Evolutionary conservation across 2,329 filamentous ascomycete genomes (phyloP).

Genomic region (Sarocladium oryzae): DNA sequence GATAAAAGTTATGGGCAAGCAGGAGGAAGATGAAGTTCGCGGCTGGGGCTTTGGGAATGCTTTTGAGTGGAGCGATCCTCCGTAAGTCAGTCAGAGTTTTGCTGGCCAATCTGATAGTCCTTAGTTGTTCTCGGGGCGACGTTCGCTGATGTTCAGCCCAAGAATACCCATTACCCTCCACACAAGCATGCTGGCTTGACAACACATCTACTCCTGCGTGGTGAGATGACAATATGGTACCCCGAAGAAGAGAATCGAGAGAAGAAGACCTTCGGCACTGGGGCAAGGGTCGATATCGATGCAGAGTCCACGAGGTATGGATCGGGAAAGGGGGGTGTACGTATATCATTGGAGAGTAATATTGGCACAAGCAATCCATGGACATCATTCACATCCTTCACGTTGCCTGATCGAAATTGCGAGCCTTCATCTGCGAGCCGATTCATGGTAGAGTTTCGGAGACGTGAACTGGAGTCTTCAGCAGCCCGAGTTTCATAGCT

Average conservation of each 20-base stretch:
- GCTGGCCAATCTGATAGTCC: no score
- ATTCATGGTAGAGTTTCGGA: no score
- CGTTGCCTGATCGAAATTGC: no score
- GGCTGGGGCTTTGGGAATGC: slow-evolving; percentile 65
- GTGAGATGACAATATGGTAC: slow-evolving; percentile 60
- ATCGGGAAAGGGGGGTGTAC: slow-evolving; percentile 60
- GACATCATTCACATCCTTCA: neutral
- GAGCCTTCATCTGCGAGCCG: no score
- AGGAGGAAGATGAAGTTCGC: slow-evolving; percentile 51
- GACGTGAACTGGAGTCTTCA: no score
- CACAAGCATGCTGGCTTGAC: slow-evolving; percentile 59
- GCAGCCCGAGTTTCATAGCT: no score
- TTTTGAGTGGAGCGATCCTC: slow-evolving; percentile 65
- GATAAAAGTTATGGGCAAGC: slow-evolving; percentile 25
- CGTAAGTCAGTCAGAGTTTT: no score
- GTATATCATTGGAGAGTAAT: slow-evolving; percentile 56
- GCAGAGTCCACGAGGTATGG: slow-evolving; percentile 64
- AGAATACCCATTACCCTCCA: slow-evolving; percentile 61
- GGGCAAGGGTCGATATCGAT: slow-evolving; percentile 60
- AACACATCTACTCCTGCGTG: slow-evolving; percentile 62
- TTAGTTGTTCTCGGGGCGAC: no score
- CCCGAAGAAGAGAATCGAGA: slow-evolving; percentile 48
- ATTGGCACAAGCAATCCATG: neutral
- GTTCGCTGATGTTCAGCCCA: no score
- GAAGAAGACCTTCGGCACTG: slow-evolving; percentile 54